Evolutionary conservation across 805 yeast genomes (phyloP).

Genomic region (Candida ascalaphidarum): DNA sequence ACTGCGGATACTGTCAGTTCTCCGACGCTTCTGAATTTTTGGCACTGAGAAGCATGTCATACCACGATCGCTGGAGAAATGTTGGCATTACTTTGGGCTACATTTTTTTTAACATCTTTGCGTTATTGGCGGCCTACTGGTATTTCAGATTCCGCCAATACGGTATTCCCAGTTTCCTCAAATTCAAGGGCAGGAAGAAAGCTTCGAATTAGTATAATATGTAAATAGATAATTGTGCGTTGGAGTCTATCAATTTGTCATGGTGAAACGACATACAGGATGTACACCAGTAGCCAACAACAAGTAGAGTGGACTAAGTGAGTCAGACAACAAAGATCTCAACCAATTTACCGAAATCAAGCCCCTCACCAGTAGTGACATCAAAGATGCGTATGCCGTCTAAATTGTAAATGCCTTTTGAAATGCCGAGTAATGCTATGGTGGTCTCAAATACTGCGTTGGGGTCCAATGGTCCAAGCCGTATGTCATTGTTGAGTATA

Average conservation of each 20-base stretch:
- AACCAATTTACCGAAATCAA: conserved; percentile 61
- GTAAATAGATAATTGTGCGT: too few species aligned
- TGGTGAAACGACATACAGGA: too few species aligned
- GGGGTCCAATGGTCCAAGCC: conserved; percentile 54
- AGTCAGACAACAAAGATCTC: conserved; percentile 59
- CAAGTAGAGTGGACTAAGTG: too few species aligned
- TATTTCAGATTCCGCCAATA: conserved; percentile 4
- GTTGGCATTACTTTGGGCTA: conserved; percentile 6
- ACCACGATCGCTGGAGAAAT: conserved; percentile 7
- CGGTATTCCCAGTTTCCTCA: not conserved
- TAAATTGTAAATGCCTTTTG: conserved; percentile 55
- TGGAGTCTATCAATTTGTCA: too few species aligned
- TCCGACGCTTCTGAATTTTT: conserved; percentile 5
- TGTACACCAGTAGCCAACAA: too few species aligned
- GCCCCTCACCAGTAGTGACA: conserved; percentile 52
- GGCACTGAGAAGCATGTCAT: conserved; percentile 4
- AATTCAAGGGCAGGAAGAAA: too few species aligned
- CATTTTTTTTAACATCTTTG: conserved; percentile 6
- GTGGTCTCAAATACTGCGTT: conserved; percentile 58
- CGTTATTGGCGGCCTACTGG: conserved; percentile 6
- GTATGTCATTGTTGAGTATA: conserved; percentile 55
- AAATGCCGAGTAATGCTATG: conserved; percentile 50
- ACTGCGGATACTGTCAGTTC: conserved; percentile 6
- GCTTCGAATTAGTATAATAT: too few species aligned
- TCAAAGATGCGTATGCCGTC: conserved; percentile 64